A percentile compares a stretch with the other conserved stretches of the same genome.
Conservation (phyloP, 805 yeast species). For the Saturnispora diversa region DNA sequence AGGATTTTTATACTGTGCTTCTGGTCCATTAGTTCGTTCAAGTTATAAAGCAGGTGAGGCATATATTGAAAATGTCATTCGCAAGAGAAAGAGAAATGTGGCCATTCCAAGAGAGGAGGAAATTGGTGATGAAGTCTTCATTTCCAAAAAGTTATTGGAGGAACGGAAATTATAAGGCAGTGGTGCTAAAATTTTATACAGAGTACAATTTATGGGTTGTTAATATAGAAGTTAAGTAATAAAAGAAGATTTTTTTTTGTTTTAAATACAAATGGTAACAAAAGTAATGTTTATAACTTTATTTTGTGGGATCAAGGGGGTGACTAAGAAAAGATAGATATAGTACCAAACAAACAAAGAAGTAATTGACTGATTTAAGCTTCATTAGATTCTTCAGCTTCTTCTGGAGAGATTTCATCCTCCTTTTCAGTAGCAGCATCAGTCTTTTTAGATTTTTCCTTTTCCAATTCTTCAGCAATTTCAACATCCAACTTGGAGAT, state of each 20-base stretch:
- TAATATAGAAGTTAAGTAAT: too few species aligned
- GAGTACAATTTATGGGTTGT: too few species aligned
- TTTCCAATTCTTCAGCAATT: conserved; percentile 25
- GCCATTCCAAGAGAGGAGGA: conserved; percentile 29
- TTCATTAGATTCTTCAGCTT: conserved; percentile 1
- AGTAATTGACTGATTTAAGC: neutral
- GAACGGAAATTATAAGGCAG: conserved; percentile 1
- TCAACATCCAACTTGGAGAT: conserved; percentile 25
- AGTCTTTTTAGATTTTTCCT: conserved; percentile 21
- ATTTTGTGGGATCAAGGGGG: too few species aligned
- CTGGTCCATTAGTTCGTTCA: conserved; percentile 94
- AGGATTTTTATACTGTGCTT: conserved; percentile 94
- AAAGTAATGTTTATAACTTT: too few species aligned
- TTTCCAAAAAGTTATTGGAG: conserved; percentile 21
- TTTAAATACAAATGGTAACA: too few species aligned
- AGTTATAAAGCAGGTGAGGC: conserved; percentile 98
- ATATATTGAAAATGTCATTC: conserved; percentile 86
- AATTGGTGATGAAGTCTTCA: conserved; percentile 26
- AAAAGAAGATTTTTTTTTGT: too few species aligned
- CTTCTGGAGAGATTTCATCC: conserved; percentile 9
- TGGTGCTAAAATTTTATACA: too few species aligned
- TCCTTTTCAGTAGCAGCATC: conserved; percentile 13
- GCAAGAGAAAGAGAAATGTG: conserved; percentile 52
- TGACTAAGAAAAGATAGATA: conserved; percentile 6
- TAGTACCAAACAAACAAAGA: neutral